Evolutionary conservation across 2,329 filamentous ascomycete species (phyloP), one percentile per base, ranked within the genome.

Genomic region (Aspergillus sp.): DNA sequence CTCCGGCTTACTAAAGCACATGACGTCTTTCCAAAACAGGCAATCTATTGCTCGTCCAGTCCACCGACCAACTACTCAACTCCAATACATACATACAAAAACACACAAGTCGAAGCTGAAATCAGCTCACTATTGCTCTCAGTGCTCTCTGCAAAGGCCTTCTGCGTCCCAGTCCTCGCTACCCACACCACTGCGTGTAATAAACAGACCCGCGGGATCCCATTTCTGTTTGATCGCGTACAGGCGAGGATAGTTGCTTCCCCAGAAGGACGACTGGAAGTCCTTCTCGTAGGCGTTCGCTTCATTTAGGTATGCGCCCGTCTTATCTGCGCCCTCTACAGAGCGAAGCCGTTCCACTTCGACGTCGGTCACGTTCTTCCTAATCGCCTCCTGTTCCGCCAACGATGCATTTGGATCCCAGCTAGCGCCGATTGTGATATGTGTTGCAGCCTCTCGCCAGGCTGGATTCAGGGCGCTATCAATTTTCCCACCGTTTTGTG

Each of bases 281-380:
- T 48, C 40, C 31, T 60, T 53, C 19, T 63, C 65, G 48, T 66
- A 52, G 5, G 58, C 19, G 39, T 55, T 48, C 51, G 62, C 68
- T 59, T 72, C 70, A 43, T 70, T 71, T n/a, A 68, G 47, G 47
- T 72, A 73, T 8, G 67, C 69, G 4, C 68, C 69, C n/a, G 63
- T 64, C 46, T 65, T 55, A 14, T 68, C 62, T 1, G 62, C 8
- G 4, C 55, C 55, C 37, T 62, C 17, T 67, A 60, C 41, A 60
- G 60, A 37, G 39, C 66, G 62, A 9, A 72, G 55, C 3, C 62
- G 62, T 43, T 63, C 60, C 2, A 64, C 58, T 25, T 62, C 60
- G 1, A 41, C 45, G 21, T 65, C 57, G 1, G 61, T 66, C 52
- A 67, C 40, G 23, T 60, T 52, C 8, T 62, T 17, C 21, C 25